Percentiles rank a stretch among this genome's conserved stretches.
Evolutionary conservation across 116 monocot species (phyloP).

Genomic region (Papilionanthe hybrid): DNA sequence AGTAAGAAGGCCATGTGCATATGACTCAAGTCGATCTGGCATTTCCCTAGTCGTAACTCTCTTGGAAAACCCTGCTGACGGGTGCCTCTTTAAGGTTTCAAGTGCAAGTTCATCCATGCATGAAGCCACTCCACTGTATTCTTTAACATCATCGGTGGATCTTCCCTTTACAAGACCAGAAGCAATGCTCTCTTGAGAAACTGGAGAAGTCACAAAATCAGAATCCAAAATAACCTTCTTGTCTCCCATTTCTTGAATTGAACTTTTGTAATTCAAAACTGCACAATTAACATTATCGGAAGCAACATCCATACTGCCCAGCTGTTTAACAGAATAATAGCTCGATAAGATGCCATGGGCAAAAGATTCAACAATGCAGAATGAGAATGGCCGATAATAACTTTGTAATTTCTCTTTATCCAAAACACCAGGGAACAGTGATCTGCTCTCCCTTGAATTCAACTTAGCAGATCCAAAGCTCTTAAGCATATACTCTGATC

Average conservation of each 20-base stretch:
- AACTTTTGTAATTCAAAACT: not conserved
- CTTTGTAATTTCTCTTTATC: not conserved
- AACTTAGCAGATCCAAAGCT: conserved; percentile 9
- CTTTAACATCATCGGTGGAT: conserved; percentile 9
- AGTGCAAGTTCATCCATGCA: conserved; percentile 5
- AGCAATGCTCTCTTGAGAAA: conserved; percentile 25
- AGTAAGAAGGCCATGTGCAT: conserved; percentile 57
- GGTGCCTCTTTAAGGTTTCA: conserved; percentile 7
- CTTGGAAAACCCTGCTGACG: conserved; percentile 11
- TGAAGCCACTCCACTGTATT: not conserved
- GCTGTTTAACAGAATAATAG: conserved; percentile 17
- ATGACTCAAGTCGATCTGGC: conserved; percentile 34
- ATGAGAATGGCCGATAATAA: conserved; percentile 6
- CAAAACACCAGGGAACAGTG: conserved; percentile 4
- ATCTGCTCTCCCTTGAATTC: not conserved
- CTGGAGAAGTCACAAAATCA: conserved; percentile 22
- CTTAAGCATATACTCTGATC: conserved; percentile 3
- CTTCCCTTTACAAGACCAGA: conserved; percentile 8
- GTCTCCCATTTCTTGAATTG: conserved; percentile 2
- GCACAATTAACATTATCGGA: not conserved
- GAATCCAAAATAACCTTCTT: conserved; percentile 10
- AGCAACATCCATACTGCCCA: conserved; percentile 1
- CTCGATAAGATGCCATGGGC: conserved; percentile 35
- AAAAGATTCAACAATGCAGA: conserved; percentile 54
- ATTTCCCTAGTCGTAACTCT: conserved; percentile 25